phyloP scores from a whole-genome alignment of 805 yeast species.

The Candida morakotiae region DNA sequence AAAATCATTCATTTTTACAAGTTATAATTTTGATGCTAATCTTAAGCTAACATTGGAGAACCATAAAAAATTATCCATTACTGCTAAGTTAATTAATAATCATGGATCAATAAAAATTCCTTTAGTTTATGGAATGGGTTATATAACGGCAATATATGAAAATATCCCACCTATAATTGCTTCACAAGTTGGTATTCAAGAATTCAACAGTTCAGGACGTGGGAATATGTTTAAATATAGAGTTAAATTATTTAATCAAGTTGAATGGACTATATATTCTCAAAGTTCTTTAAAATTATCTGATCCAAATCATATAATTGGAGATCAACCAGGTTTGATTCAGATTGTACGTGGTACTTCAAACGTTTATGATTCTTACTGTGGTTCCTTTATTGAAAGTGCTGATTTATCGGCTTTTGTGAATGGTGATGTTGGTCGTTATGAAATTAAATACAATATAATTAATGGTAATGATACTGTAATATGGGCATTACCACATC shows the following conservation, averaged over 20 bases:
- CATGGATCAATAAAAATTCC: slow-evolving; percentile 54
- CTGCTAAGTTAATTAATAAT: slow-evolving; percentile 14
- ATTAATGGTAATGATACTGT: slow-evolving; percentile 23
- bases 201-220: slow-evolving; percentile 35
- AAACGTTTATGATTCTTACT: slow-evolving; percentile 25
- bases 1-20: slow-evolving; percentile 51
- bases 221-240: slow-evolving; percentile 47
- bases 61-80: slow-evolving; percentile 30
- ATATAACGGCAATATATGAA: slow-evolving; percentile 59
- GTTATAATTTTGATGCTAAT: slow-evolving; percentile 18
- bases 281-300: slow-evolving; percentile 19
- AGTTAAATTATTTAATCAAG: slow-evolving; percentile 51
- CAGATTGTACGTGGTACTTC: slow-evolving; percentile 55
- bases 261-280: slow-evolving; percentile 62
- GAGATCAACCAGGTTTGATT: slow-evolving; percentile 26
- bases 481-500: slow-evolving; percentile 54
- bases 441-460: slow-evolving; percentile 25
- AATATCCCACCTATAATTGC: slow-evolving; percentile 50
- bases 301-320: slow-evolving; percentile 40
- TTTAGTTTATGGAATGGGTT: slow-evolving; percentile 77
- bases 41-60: slow-evolving; percentile 18
- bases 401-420: slow-evolving; percentile 15
- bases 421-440: slow-evolving; percentile 20
- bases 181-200: slow-evolving; percentile 64
- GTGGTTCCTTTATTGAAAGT: slow-evolving; percentile 27